Percentiles rank a stretch among this genome's conserved stretches.
Evolutionary conservation across 306 rosid species (phyloP).

Genomic region (Medicago arabica): DNA sequence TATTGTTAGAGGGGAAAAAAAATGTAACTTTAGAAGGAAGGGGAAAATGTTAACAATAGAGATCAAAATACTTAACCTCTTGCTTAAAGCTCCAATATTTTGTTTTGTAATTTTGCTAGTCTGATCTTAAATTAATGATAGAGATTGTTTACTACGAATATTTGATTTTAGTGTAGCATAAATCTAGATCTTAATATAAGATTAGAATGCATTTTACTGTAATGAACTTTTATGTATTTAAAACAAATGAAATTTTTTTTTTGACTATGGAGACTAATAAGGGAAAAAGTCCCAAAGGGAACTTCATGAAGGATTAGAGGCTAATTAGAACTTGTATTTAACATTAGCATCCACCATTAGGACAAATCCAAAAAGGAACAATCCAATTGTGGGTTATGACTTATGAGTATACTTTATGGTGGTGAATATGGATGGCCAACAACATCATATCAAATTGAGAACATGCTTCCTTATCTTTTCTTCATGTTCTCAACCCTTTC

Average conservation of each 20-base stretch:
- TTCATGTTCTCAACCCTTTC: slow-evolving; percentile 54
- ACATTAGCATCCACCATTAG: slow-evolving; percentile 1
- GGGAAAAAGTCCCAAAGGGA: slow-evolving; percentile 15
- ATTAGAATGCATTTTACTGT: slow-evolving; percentile 38
- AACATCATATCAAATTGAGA: slow-evolving; percentile 71
- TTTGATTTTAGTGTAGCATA: too few species aligned
- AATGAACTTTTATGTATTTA: not conserved
- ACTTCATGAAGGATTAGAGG: slow-evolving; percentile 26
- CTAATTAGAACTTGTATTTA: slow-evolving; percentile 44
- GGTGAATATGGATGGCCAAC: slow-evolving; percentile 84
- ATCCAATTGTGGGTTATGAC: slow-evolving; percentile 56
- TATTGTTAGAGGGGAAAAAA: not conserved
- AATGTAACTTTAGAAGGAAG: not conserved
- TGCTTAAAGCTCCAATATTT: too few species aligned
- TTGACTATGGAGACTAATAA: not conserved
- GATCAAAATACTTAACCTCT: too few species aligned
- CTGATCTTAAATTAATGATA: too few species aligned
- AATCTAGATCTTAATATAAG: slow-evolving; percentile 10
- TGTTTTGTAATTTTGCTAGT: not conserved
- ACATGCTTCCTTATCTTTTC: slow-evolving; percentile 72
- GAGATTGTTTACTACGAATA: too few species aligned
- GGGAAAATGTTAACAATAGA: too few species aligned
- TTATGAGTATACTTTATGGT: slow-evolving; percentile 62
- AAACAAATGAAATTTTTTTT: too few species aligned
- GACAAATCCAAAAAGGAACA: slow-evolving; percentile 15